These are phyloP conservation scores for Aspergillus proliferans DNA, from an alignment of 2,329 filamentous ascomycete genomes.

Conservation along the genomic window DNA sequence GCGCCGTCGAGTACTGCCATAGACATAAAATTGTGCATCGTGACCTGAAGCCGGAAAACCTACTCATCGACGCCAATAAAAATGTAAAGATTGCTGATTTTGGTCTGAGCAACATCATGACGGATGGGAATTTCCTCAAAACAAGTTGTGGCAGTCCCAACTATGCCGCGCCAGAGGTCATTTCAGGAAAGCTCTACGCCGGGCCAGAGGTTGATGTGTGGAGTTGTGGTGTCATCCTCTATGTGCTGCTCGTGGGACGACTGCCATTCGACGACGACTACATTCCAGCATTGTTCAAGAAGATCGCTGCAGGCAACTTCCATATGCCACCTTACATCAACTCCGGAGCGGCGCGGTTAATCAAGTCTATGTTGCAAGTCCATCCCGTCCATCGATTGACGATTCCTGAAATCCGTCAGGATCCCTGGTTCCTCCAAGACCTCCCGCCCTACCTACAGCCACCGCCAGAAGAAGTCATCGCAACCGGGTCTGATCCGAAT, in stretches of 20 bases:
- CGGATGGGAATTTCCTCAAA: constrained; percentile 97
- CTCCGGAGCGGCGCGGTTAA: constrained; percentile 64
- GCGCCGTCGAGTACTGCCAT: constrained; percentile 97
- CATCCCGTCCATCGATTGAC: constrained; percentile 92
- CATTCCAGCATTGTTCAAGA: constrained; percentile 94
- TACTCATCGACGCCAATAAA: constrained; percentile 87
- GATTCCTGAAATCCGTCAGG: constrained; percentile 84
- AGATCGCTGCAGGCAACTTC: constrained; percentile 92
- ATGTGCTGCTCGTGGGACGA: constrained; percentile 58
- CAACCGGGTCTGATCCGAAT: constrained; percentile 88
- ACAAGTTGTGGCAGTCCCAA: constrained; percentile 98
- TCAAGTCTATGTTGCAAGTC: constrained; percentile 89
- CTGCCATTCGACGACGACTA: constrained; percentile 98
- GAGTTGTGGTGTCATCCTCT: constrained; percentile 60
- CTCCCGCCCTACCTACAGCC: constrained; percentile 80
- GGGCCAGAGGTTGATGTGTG: constrained; percentile 95
- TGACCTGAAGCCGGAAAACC: constrained; percentile 94
- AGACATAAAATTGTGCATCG: constrained; percentile 98
- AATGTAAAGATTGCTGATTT: constrained; percentile 99
- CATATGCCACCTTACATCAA: constrained; percentile 89
- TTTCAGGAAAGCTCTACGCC: constrained; percentile 94
- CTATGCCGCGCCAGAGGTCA: constrained; percentile 95
- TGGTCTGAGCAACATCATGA: constrained; percentile 99
- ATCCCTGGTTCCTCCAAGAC: constrained; percentile 89
- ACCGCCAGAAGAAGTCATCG: constrained; percentile 84